Evolutionary conservation across 2,329 filamentous ascomycete species (phyloP).

Genomic region (Aspergillus tubingensis): DNA sequence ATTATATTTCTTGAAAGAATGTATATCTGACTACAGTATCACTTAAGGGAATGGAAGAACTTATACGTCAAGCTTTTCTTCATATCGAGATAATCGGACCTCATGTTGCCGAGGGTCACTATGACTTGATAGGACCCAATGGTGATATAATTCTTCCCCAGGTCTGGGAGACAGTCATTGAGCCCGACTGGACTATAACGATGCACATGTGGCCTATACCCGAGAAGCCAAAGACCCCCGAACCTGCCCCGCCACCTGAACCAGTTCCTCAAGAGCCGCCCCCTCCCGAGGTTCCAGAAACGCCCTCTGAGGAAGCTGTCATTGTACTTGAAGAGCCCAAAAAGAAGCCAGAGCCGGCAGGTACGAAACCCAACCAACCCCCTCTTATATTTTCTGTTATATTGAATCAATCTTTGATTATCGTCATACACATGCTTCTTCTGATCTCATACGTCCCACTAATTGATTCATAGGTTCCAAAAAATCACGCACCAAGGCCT

Average conservation of each 20-base stretch:
- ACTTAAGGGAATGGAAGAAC: slow-evolving; percentile 75
- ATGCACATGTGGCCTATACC: slow-evolving; percentile 69
- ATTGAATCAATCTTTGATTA: background rate
- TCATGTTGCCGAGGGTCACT: slow-evolving; percentile 75
- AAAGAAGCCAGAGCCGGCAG: slow-evolving; percentile 35
- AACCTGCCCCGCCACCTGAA: slow-evolving; percentile 33
- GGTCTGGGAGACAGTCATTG: slow-evolving; percentile 78
- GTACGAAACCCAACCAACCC: slow-evolving; percentile 25
- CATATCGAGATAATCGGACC: slow-evolving; percentile 76
- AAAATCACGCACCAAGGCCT: slow-evolving; percentile 31
- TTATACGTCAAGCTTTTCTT: slow-evolving; percentile 81
- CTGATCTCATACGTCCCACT: background rate
- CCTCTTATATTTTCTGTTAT: too few relatives aligned
- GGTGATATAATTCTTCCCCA: slow-evolving; percentile 80
- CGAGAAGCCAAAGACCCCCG: slow-evolving; percentile 49
- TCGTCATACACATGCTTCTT: background rate
- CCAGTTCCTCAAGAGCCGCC: slow-evolving; percentile 26
- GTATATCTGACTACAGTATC: slow-evolving; percentile 10
- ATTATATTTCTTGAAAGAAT: background rate
- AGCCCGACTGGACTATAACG: slow-evolving; percentile 73
- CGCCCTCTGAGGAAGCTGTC: slow-evolving; percentile 19
- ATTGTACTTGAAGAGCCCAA: slow-evolving; percentile 29
- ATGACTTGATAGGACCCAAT: slow-evolving; percentile 76
- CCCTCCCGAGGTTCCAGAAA: slow-evolving; percentile 22
- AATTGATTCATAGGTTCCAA: slow-evolving; percentile 28